Evolutionary conservation across 805 yeast genomes (phyloP).

Genomic region (Jamesozyma spencerorum): DNA sequence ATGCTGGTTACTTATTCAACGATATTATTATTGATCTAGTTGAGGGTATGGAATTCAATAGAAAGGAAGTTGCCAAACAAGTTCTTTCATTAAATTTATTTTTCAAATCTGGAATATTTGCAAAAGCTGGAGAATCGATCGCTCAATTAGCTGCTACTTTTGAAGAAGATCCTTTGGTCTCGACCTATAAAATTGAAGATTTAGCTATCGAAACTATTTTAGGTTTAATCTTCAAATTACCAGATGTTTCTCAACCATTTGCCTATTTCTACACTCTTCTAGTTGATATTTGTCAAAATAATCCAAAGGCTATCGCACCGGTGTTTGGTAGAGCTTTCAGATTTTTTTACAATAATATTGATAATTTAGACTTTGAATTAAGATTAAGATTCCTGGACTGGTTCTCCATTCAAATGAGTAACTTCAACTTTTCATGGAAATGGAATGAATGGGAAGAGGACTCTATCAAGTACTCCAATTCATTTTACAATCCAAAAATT

Average conservation of each 20-base stretch:
- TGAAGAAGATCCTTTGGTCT: slow-evolving; percentile 33
- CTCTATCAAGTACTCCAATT: slow-evolving; percentile 36
- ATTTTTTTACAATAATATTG: slow-evolving; percentile 62
- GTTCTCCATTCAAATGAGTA: slow-evolving; percentile 88
- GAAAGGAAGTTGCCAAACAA: slow-evolving; percentile 78
- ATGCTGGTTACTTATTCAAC: slow-evolving; percentile 54
- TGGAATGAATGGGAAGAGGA: slow-evolving; percentile 90
- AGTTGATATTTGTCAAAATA: slow-evolving; percentile 77
- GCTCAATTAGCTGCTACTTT: slow-evolving; percentile 49
- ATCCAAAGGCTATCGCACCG: slow-evolving; percentile 81
- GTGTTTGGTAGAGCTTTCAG: slow-evolving; percentile 89
- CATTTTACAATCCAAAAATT: slow-evolving; percentile 58
- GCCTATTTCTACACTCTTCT: slow-evolving; percentile 79
- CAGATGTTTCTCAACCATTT: slow-evolving; percentile 52
- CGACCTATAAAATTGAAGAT: slow-evolving; percentile 90
- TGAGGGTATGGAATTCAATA: slow-evolving; percentile 77
- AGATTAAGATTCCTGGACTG: slow-evolving; percentile 70
- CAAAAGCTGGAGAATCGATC: slow-evolving; percentile 66
- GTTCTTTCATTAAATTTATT: slow-evolving; percentile 63
- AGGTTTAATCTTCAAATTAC: slow-evolving; percentile 67
- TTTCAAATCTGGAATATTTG: slow-evolving; percentile 56
- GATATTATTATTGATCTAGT: slow-evolving; percentile 71
- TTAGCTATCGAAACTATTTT: slow-evolving; percentile 75
- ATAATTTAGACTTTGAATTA: slow-evolving; percentile 65
- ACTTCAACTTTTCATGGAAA: slow-evolving; percentile 93